Conservation (phyloP, 805 yeast species). For the Isabelozyma heimii region DNA sequence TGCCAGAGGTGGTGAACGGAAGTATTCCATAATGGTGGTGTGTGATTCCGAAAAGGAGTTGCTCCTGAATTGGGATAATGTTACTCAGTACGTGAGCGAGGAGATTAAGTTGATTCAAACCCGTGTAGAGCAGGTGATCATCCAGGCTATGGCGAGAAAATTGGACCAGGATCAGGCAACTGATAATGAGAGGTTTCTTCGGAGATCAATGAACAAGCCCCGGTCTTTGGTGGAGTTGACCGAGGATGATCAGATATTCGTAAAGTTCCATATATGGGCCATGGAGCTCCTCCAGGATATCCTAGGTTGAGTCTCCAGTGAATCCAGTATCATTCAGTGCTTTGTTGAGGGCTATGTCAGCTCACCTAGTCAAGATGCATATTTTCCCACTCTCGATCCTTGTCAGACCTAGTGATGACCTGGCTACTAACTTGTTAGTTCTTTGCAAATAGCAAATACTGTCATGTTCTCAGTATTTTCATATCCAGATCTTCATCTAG, state of each 20-base stretch:
- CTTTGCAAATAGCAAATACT: too few species aligned
- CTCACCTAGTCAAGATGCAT: too few species aligned
- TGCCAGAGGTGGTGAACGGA: constrained; percentile 73
- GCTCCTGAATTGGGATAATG: constrained; percentile 53
- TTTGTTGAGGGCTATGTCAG: too few species aligned
- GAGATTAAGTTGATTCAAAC: constrained; percentile 28
- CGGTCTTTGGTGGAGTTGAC: constrained; percentile 54
- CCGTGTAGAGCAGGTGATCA: constrained; percentile 11
- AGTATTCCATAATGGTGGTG: constrained; percentile 59
- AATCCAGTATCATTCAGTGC: too few species aligned
- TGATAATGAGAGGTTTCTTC: constrained; percentile 51
- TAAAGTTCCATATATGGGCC: constrained; percentile 65
- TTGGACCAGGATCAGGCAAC: constrained; percentile 10
- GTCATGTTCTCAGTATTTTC: too few species aligned
- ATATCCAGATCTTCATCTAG: too few species aligned
- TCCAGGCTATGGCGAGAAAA: constrained; percentile 16
- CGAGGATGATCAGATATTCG: constrained; percentile 51
- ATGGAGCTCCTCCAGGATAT: constrained; percentile 44
- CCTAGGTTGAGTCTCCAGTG: too few species aligned
- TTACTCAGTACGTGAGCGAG: constrained; percentile 34
- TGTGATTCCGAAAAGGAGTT: constrained; percentile 53
- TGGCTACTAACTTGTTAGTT: too few species aligned
- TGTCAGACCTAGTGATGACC: too few species aligned
- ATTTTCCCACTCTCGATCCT: too few species aligned
- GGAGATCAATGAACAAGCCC: constrained; percentile 57